Percentiles rank a stretch among this genome's conserved stretches.
phyloP scores from a whole-genome alignment of 345 rosid genomes.

The Psidium guajava region DNA sequence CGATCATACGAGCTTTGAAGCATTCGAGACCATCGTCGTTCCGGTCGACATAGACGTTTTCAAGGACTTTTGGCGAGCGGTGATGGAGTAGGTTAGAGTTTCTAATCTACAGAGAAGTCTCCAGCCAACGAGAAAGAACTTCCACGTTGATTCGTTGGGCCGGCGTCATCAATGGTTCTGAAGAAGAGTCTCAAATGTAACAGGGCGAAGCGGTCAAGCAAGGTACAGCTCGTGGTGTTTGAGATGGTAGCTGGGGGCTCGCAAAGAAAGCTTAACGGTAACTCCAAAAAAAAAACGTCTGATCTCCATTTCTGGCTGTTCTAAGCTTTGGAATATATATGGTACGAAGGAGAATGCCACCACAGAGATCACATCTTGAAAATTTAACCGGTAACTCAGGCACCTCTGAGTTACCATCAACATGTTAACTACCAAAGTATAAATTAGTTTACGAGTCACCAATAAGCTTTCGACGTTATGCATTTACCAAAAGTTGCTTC shows the following conservation, averaged over 20 bases:
- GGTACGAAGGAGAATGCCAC: neutral
- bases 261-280: neutral
- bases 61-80: neutral
- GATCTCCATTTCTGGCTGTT: neutral
- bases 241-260: neutral
- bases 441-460: neutral
- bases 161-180: neutral
- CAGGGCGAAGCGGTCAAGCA: neutral
- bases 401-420: neutral
- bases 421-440: neutral
- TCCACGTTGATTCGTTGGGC: neutral
- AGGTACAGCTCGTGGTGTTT: neutral
- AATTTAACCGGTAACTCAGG: neutral
- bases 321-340: neutral
- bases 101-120: neutral
- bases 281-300: neutral
- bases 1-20: neutral
- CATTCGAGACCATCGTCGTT: neutral
- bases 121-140: neutral
- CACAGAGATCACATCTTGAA: neutral
- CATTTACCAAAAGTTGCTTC: neutral
- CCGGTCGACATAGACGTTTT: neutral
- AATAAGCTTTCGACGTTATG: neutral
- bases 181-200: neutral
- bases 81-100: neutral